Evolutionary conservation across 768 basidiomycete species (phyloP).

Genomic region (Boletus rubropictus): DNA sequence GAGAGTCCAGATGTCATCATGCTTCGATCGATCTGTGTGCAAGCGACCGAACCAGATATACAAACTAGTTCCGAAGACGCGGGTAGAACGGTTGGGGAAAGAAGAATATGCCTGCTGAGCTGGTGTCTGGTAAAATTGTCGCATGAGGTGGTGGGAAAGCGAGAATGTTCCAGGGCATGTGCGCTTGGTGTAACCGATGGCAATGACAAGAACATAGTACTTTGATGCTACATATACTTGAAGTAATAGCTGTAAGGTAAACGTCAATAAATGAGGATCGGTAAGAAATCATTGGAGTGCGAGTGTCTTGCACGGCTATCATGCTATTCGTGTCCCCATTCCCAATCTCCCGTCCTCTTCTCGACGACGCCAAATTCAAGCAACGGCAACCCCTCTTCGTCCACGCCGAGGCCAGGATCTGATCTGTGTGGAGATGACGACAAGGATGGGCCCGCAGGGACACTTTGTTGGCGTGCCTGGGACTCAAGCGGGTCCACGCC

Average conservation of each 20-base stretch:
- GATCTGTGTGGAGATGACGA: neutral
- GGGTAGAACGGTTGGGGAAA: too few species aligned
- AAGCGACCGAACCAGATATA: too few species aligned
- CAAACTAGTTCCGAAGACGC: too few species aligned
- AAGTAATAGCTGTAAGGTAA: neutral
- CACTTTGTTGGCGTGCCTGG: neutral
- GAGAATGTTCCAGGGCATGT: too few species aligned
- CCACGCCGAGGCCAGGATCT: neutral
- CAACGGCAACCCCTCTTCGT: neutral
- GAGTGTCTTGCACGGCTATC: neutral
- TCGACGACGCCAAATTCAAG: conserved; percentile 20
- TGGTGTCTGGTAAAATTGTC: too few species aligned
- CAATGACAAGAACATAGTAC: too few species aligned
- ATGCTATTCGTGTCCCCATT: neutral
- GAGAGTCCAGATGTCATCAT: too few species aligned
- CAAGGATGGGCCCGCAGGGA: conserved; percentile 3
- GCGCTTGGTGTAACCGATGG: too few species aligned
- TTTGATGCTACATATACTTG: neutral
- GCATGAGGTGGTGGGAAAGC: too few species aligned
- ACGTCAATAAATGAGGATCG: conserved; percentile 1
- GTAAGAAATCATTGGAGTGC: neutral
- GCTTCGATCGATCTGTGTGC: too few species aligned
- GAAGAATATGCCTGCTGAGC: too few species aligned
- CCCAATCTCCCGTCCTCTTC: conserved; percentile 1
- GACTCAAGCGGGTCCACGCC: conserved; percentile 3